These are phyloP conservation scores for Serendipita sp. DNA, from an alignment of 768 basidiomycete genomes.

Conservation along the genomic window DNA sequence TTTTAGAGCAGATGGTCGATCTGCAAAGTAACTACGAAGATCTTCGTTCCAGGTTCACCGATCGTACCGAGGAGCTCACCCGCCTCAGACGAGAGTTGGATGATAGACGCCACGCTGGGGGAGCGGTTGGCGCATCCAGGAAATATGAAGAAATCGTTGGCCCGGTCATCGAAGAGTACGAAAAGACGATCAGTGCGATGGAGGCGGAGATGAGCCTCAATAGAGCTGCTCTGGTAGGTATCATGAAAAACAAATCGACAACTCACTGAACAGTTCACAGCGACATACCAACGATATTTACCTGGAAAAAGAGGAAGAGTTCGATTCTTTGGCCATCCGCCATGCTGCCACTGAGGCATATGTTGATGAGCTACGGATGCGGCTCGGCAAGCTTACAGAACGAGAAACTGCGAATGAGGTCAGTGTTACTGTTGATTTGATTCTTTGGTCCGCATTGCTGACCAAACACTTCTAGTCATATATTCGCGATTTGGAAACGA, in stretches of 20 bases:
- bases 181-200: slow-evolving; percentile 89
- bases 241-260: not conserved
- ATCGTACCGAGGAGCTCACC: slow-evolving; percentile 77
- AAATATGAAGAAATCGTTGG: slow-evolving; percentile 89
- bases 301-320: slow-evolving; percentile 77
- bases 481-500: slow-evolving; percentile 83
- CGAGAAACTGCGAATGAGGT: slow-evolving; percentile 88
- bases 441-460: not conserved
- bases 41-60: slow-evolving; percentile 66
- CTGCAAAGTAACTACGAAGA: slow-evolving; percentile 76
- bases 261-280: slow-evolving; percentile 7
- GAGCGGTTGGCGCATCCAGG: slow-evolving; percentile 48
- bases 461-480: slow-evolving; percentile 45
- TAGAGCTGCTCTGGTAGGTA: slow-evolving; percentile 47
- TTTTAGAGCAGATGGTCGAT: slow-evolving; percentile 65
- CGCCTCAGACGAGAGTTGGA: slow-evolving; percentile 63
- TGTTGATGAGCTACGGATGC: slow-evolving; percentile 64
- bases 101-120: slow-evolving; percentile 48
- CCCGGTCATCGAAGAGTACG: slow-evolving; percentile 96
- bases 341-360: slow-evolving; percentile 71
- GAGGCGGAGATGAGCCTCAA: slow-evolving; percentile 84
- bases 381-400: slow-evolving; percentile 71
- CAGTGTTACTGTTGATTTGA: slow-evolving; percentile 13
- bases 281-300: slow-evolving; percentile 84
- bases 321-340: slow-evolving; percentile 45